These are phyloP conservation scores for Arbutus unedo DNA, from an alignment of 148 eudicot species.

Conservation along the genomic window DNA sequence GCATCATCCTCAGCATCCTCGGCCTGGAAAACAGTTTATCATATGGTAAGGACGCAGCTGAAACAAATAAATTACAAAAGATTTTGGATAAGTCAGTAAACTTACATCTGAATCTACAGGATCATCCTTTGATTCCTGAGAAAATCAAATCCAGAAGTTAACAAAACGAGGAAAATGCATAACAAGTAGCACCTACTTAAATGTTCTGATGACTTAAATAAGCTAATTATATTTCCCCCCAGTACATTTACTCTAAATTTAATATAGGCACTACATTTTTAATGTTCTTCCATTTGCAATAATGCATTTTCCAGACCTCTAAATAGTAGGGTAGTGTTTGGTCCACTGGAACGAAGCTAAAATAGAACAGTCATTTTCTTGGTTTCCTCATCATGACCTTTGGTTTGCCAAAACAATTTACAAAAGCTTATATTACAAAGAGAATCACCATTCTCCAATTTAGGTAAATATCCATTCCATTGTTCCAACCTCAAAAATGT, in stretches of 20 bases:
- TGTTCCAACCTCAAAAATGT: neutral
- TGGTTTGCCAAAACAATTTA: neutral
- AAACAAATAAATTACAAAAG: neutral
- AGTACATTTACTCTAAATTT: neutral
- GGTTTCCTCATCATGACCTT: neutral
- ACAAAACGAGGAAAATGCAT: neutral
- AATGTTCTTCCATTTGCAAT: neutral
- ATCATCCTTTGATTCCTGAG: constrained; percentile 76
- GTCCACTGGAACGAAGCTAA: neutral
- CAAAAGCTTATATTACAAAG: neutral
- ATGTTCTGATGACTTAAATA: neutral
- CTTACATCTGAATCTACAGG: constrained; percentile 88
- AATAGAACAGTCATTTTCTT: too few species aligned
- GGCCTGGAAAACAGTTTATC: constrained; percentile 36
- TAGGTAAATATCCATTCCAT: neutral
- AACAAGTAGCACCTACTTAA: neutral
- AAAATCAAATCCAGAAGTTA: constrained; percentile 18
- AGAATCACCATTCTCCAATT: neutral
- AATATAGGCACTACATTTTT: neutral
- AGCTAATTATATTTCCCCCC: neutral
- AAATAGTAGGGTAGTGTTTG: neutral
- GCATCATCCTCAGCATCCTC: constrained; percentile 60
- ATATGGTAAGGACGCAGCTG: neutral
- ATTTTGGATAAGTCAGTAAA: neutral
- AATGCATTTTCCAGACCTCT: neutral